These are phyloP conservation scores for Rhizopus delemar DNA, from an alignment of 371 early-diverging fungal genomes.

Conservation along the genomic window DNA sequence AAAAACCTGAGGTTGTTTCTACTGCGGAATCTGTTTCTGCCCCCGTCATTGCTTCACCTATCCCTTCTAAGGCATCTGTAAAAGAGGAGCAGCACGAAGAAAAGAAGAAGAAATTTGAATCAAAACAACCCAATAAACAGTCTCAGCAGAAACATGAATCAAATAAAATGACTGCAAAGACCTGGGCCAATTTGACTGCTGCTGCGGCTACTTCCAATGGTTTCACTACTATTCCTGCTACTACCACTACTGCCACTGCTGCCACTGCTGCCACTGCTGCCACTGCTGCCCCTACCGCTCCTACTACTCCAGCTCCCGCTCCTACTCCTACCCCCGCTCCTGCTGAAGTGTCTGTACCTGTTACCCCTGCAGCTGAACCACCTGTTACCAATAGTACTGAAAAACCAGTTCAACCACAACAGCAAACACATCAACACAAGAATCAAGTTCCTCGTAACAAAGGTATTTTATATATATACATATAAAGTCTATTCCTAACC, in stretches of 20 bases:
- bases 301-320: background rate
- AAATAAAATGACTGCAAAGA: conserved; percentile 36
- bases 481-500: background rate
- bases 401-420: conserved; percentile 10
- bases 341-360: conserved; percentile 26
- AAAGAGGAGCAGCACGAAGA: conserved; percentile 1
- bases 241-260: background rate
- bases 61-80: background rate
- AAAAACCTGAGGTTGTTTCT: background rate
- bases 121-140: conserved; percentile 13
- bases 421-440: conserved; percentile 19
- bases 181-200: conserved; percentile 58
- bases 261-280: conserved; percentile 20
- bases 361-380: conserved; percentile 8
- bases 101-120: conserved; percentile 13
- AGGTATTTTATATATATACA: conserved; percentile 7
- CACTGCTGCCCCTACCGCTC: background rate
- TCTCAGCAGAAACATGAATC: conserved; percentile 15
- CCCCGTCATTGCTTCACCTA: background rate
- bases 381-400: conserved; percentile 5
- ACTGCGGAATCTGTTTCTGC: background rate
- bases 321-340: background rate
- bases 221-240: background rate
- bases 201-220: background rate
- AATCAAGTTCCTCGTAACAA: conserved; percentile 13